These are phyloP conservation scores for Rhododendron molle DNA, from an alignment of 148 eudicot genomes.

Conservation along the genomic window DNA sequence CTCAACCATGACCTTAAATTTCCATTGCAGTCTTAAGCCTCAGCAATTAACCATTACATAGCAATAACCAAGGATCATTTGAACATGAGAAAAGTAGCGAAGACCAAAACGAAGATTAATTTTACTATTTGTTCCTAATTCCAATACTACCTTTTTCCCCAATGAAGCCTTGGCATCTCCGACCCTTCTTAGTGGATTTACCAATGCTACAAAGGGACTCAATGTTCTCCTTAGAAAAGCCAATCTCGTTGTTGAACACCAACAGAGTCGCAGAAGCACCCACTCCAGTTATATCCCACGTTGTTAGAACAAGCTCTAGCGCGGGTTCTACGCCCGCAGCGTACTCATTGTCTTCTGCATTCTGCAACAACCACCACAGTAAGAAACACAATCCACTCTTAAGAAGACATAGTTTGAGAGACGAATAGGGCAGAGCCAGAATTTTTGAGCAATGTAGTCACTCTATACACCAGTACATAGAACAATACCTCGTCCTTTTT, in stretches of 20 bases:
- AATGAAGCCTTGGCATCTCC: conserved; percentile 10
- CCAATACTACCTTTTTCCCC: conserved; percentile 15
- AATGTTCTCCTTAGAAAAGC: conserved; percentile 10
- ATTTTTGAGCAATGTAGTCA: too few relatives aligned
- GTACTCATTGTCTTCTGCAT: conserved; percentile 15
- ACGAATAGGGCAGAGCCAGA: too few relatives aligned
- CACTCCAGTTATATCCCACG: background rate
- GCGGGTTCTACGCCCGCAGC: background rate
- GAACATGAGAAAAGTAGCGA: too few relatives aligned
- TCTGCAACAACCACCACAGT: background rate
- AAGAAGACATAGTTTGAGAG: too few relatives aligned
- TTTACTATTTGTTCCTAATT: too few relatives aligned
- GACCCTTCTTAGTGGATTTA: conserved; percentile 11
- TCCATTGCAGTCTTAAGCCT: too few relatives aligned
- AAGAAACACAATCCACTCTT: background rate
- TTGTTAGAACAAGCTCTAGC: conserved; percentile 10
- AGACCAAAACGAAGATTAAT: too few relatives aligned
- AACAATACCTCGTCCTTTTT: too few relatives aligned
- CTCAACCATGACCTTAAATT: too few relatives aligned
- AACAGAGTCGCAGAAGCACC: conserved; percentile 1
- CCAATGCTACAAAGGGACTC: conserved; percentile 20
- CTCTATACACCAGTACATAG: too few relatives aligned
- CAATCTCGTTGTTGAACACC: conserved; percentile 11
- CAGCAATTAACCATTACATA: too few relatives aligned
- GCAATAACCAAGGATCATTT: too few relatives aligned